Conservation (phyloP, 164 flowering plant species). For the Annona cherimola region DNA sequence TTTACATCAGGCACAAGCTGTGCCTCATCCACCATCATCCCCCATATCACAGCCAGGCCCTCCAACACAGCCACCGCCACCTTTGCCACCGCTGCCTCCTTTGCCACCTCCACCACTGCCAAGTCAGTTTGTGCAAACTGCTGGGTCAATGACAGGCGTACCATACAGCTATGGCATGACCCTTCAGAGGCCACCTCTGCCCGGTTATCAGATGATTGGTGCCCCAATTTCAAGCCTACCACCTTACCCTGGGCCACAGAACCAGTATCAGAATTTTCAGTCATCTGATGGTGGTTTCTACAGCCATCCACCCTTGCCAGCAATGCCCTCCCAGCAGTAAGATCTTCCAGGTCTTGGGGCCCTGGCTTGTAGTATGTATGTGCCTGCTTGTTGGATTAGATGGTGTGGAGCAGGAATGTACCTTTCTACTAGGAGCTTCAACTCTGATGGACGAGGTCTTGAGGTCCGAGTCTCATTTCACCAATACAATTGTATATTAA, state of each 20-base stretch:
- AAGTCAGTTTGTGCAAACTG: slow-evolving; percentile 46
- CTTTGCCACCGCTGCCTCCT: slow-evolving; percentile 36
- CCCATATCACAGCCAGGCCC: slow-evolving; percentile 25
- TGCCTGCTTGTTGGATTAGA: background rate
- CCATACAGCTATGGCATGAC: slow-evolving; percentile 44
- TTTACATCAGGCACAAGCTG: slow-evolving; percentile 18
- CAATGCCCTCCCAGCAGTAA: slow-evolving; percentile 56
- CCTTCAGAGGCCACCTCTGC: slow-evolving; percentile 35
- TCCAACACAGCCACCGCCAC: slow-evolving; percentile 17
- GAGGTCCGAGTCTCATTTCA: background rate
- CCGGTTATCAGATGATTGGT: slow-evolving; percentile 39
- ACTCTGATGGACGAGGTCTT: background rate
- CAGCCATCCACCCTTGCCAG: slow-evolving; percentile 53
- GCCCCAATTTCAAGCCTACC: slow-evolving; percentile 36
- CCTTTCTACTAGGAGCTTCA: background rate
- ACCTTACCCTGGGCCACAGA: slow-evolving; percentile 38
- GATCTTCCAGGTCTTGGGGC: background rate
- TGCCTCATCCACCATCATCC: slow-evolving; percentile 53
- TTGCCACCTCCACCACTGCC: slow-evolving; percentile 46
- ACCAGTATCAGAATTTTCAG: slow-evolving; percentile 52
- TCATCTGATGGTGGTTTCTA: slow-evolving; percentile 59
- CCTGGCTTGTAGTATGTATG: background rate
- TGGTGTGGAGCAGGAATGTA: background rate
- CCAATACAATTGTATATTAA: background rate
- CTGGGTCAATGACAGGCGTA: slow-evolving; percentile 39